These are phyloP conservation scores for Aspergillus quadrilineatus DNA, from an alignment of 2,329 filamentous ascomycete genomes.

Conservation along the genomic window DNA sequence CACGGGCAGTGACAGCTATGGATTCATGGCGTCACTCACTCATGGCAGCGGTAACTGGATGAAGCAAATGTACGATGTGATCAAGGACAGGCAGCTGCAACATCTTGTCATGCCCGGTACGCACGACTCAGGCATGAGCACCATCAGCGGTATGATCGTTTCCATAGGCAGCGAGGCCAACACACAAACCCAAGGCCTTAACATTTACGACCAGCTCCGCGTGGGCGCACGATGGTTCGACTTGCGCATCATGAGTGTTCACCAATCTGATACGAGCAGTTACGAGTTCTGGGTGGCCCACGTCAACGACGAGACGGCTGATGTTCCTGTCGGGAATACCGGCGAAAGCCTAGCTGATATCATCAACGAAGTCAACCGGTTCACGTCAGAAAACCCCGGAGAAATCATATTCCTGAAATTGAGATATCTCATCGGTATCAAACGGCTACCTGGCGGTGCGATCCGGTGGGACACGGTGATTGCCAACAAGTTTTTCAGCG, in stretches of 20 bases:
- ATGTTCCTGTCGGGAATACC: slow-evolving; percentile 11
- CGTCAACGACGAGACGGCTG: slow-evolving; percentile 12
- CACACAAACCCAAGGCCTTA: slow-evolving; percentile 11
- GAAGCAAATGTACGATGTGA: slow-evolving; percentile 10
- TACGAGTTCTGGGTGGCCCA: slow-evolving; percentile 11
- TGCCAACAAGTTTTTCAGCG: slow-evolving; percentile 6
- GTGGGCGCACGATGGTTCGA: slow-evolving; percentile 12
- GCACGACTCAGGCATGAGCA: slow-evolving; percentile 15
- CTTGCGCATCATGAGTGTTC: slow-evolving; percentile 10
- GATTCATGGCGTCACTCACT: slow-evolving; percentile 12
- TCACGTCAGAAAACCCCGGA: slow-evolving; percentile 11
- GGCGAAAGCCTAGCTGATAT: slow-evolving; percentile 7
- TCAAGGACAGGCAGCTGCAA: slow-evolving; percentile 8
- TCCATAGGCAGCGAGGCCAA: slow-evolving; percentile 10
- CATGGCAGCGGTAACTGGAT: slow-evolving; percentile 9
- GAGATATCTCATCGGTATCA: slow-evolving; percentile 12
- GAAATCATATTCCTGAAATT: slow-evolving; percentile 10
- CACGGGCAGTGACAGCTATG: slow-evolving; percentile 6
- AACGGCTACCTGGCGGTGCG: slow-evolving; percentile 5
- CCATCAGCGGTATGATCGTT: slow-evolving; percentile 10
- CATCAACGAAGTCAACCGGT: slow-evolving; percentile 9
- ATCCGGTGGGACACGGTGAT: slow-evolving; percentile 6
- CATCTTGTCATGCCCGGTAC: slow-evolving; percentile 13
- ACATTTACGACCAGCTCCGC: slow-evolving; percentile 13
- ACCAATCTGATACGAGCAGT: background rate